phyloP scores from a whole-genome alignment of 257 asterid species.

The Nicotiana tabacum region DNA sequence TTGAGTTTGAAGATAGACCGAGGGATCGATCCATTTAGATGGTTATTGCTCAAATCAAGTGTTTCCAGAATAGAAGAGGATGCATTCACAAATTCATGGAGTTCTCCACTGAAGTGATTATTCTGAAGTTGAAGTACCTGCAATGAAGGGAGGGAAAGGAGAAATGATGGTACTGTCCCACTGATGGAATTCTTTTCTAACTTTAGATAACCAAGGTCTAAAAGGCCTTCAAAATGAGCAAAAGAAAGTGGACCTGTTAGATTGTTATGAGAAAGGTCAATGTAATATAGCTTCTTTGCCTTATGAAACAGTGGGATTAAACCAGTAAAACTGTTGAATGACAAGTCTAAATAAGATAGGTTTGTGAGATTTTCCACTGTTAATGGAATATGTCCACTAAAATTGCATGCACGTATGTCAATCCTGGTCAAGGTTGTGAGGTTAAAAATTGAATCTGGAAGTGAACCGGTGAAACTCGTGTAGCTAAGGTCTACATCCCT shows the following conservation, averaged over 20 bases:
- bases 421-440: background rate
- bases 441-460: constrained; percentile 16
- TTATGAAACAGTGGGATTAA: constrained; percentile 7
- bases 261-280: constrained; percentile 13
- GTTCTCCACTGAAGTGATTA: constrained; percentile 9
- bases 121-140: background rate
- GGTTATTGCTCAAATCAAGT: constrained; percentile 17
- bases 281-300: background rate
- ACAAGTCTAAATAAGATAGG: constrained; percentile 16
- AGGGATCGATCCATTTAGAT: constrained; percentile 23
- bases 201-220: too few relatives aligned
- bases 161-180: background rate
- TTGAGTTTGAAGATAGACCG: constrained; percentile 16
- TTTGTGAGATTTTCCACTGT: constrained; percentile 7
- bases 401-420: constrained; percentile 9
- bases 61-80: constrained; percentile 4
- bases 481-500: background rate
- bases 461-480: constrained; percentile 16
- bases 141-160: constrained; percentile 15
- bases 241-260: constrained; percentile 15
- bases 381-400: constrained; percentile 18
- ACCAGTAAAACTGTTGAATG: constrained; percentile 6
- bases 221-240: too few relatives aligned
- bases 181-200: too few relatives aligned
- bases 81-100: constrained; percentile 1